A percentile compares a stretch with the other conserved stretches of the same genome.
These are phyloP conservation scores for Colletotrichum tofieldiae DNA, from an alignment of 2,329 filamentous ascomycete species.

Conservation along the genomic window DNA sequence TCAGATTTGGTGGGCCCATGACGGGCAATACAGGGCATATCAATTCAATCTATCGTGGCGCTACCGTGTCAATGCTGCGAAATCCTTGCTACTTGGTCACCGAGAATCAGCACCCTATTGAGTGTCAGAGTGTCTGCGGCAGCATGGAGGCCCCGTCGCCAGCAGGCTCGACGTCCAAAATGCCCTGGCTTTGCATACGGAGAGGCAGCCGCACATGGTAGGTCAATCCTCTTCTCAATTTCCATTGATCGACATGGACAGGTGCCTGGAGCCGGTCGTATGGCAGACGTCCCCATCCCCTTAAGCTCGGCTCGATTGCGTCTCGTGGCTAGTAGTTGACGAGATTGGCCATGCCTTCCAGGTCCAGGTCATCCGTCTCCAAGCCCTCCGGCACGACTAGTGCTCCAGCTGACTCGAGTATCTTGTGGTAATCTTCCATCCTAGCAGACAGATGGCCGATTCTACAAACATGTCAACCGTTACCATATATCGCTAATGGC, in stretches of 20 bases:
- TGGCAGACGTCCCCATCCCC: neutral
- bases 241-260: neutral
- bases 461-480: neutral
- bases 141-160: neutral
- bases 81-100: neutral
- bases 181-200: neutral
- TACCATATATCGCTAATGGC: neutral
- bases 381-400: neutral
- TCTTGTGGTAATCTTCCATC: neutral
- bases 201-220: neutral
- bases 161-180: neutral
- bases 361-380: constrained; percentile 4
- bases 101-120: neutral
- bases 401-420: neutral
- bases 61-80: neutral
- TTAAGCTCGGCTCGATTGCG: neutral
- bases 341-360: constrained; percentile 10
- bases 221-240: neutral
- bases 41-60: neutral
- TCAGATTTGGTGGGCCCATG: neutral
- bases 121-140: constrained; percentile 1
- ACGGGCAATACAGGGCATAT: neutral
- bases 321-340: constrained; percentile 5
- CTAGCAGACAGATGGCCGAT: neutral
- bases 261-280: neutral